phyloP scores from a whole-genome alignment of 495 filamentous ascomycete genomes.

The Aspergillus bertholletiae region DNA sequence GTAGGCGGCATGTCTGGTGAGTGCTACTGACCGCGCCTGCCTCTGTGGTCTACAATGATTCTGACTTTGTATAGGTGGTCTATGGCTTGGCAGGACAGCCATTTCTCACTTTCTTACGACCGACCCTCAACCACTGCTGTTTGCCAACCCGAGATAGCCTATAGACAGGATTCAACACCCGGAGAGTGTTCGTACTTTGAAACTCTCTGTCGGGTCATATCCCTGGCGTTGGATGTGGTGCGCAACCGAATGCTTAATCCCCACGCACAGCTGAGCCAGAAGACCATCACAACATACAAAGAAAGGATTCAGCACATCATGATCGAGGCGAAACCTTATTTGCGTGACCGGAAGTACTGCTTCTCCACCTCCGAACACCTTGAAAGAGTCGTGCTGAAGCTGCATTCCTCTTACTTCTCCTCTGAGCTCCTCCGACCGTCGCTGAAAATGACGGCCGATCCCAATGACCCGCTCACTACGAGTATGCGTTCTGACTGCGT shows the following conservation, averaged over 20 bases:
- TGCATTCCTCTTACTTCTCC: slow-evolving; percentile 56
- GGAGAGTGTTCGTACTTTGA: slow-evolving; percentile 49
- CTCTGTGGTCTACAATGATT: neutral
- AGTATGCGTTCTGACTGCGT: slow-evolving; percentile 45
- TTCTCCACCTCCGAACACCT: slow-evolving; percentile 46
- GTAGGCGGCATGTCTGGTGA: slow-evolving; percentile 43
- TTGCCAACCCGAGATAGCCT: slow-evolving; percentile 46
- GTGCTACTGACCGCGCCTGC: neutral
- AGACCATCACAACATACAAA: slow-evolving; percentile 48
- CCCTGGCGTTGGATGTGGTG: slow-evolving; percentile 53
- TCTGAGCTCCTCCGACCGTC: slow-evolving; percentile 60
- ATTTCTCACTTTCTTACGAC: slow-evolving; percentile 59
- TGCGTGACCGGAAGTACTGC: slow-evolving; percentile 49
- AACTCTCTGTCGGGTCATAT: slow-evolving; percentile 50
- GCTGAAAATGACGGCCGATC: slow-evolving; percentile 37
- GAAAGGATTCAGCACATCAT: slow-evolving; percentile 50
- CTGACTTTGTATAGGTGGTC: slow-evolving; percentile 45
- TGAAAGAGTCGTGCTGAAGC: slow-evolving; percentile 52
- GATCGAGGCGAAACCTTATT: slow-evolving; percentile 47
- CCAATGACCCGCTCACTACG: slow-evolving; percentile 32
- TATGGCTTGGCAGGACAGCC: slow-evolving; percentile 60
- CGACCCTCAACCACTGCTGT: slow-evolving; percentile 51
- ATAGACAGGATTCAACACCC: slow-evolving; percentile 33
- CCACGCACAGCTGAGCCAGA: slow-evolving; percentile 37
- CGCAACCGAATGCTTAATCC: slow-evolving; percentile 49